These are phyloP conservation scores for Elymus sibiricus DNA, from an alignment of 176 grass and related monocot species.

Conservation along the genomic window DNA sequence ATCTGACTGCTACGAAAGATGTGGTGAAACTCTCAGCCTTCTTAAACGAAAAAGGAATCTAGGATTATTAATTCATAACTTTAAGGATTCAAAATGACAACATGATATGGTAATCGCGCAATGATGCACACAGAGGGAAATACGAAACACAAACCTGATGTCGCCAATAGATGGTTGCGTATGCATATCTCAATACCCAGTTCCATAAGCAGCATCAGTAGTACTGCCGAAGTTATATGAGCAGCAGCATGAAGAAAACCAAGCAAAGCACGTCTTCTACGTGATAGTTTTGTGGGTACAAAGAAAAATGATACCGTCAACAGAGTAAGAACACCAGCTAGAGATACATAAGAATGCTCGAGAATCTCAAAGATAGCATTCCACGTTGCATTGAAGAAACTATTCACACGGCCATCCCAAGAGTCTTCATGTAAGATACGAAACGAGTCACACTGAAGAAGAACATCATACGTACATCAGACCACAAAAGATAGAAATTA, in stretches of 20 bases:
- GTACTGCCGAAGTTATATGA: constrained; percentile 82
- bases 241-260: constrained; percentile 90
- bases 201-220: constrained; percentile 96
- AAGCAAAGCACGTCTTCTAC: constrained; percentile 70
- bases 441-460: constrained; percentile 71
- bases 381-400: constrained; percentile 80
- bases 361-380: constrained; percentile 85
- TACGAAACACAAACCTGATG: constrained; percentile 60
- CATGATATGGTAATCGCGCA: constrained; percentile 7
- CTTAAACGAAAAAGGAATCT: background rate
- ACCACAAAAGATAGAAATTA: constrained; percentile 3
- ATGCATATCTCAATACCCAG: constrained; percentile 97
- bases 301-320: constrained; percentile 87
- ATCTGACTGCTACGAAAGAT: background rate
- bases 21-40: background rate
- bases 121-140: background rate
- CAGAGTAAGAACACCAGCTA: constrained; percentile 57
- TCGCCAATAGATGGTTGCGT: constrained; percentile 82
- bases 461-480: constrained; percentile 31
- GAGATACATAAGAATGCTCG: constrained; percentile 83
- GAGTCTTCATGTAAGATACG: constrained; percentile 69
- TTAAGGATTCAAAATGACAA: background rate
- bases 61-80: background rate
- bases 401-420: constrained; percentile 68
- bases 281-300: constrained; percentile 91